These are phyloP conservation scores for Fusarium albidum DNA, from an alignment of 2,329 filamentous ascomycete species.

Conservation along the genomic window DNA sequence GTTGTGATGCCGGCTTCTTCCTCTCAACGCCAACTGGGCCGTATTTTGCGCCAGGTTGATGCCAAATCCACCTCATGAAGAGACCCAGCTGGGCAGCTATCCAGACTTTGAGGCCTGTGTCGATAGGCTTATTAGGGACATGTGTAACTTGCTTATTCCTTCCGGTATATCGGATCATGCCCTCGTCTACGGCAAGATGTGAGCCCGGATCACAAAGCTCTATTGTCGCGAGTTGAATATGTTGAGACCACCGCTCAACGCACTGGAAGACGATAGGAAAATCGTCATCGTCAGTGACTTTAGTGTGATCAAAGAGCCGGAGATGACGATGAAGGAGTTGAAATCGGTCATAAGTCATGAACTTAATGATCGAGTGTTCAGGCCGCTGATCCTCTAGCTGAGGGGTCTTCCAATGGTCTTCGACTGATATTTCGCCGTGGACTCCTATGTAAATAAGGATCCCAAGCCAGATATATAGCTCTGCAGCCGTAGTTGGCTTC, in stretches of 20 bases:
- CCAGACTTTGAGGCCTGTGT: slow-evolving; percentile 24
- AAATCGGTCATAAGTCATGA: slow-evolving; percentile 19
- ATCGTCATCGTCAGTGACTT: neutral
- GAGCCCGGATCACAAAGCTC: neutral
- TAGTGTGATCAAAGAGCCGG: neutral
- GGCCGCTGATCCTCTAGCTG: neutral
- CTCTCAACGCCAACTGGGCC: neutral
- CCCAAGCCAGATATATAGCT: too few relatives aligned
- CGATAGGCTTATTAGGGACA: slow-evolving; percentile 7
- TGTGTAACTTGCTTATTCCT: neutral
- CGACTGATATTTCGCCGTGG: slow-evolving; percentile 11
- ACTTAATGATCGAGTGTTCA: slow-evolving; percentile 9
- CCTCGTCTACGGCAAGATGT: slow-evolving; percentile 6
- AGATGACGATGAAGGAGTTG: slow-evolving; percentile 13
- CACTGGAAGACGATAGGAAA: neutral
- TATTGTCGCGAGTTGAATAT: slow-evolving; percentile 4
- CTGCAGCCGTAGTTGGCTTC: slow-evolving; percentile 3
- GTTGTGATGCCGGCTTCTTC: neutral
- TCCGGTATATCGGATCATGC: neutral
- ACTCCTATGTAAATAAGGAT: too few relatives aligned
- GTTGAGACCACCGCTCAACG: slow-evolving; percentile 7
- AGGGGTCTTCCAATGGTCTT: slow-evolving; percentile 16
- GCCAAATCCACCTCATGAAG: slow-evolving; percentile 19
- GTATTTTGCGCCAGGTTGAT: neutral
- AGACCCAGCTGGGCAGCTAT: slow-evolving; percentile 17